Percentiles rank a stretch among this genome's conserved stretches.
These are phyloP conservation scores for Coniochaeta ligniaria DNA, from an alignment of 2,329 filamentous ascomycete species.

Conservation along the genomic window DNA sequence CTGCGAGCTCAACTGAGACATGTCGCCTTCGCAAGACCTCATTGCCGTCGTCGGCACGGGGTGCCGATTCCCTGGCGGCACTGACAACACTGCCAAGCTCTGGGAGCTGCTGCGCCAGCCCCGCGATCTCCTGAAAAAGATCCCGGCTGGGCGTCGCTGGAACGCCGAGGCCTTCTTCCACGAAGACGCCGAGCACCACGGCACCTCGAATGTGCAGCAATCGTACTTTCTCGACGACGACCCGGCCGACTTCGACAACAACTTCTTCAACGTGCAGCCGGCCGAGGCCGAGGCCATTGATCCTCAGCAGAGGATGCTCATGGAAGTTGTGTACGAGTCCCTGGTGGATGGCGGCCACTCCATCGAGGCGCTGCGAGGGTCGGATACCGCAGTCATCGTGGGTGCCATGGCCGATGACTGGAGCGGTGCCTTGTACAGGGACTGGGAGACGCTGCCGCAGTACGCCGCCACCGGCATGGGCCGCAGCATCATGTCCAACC, in stretches of 20 bases:
- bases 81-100: background rate
- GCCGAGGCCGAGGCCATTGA: constrained; percentile 4
- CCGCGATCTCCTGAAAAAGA: background rate
- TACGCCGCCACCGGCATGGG: constrained; percentile 24
- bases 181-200: background rate
- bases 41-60: constrained; percentile 4
- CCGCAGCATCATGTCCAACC: constrained; percentile 23
- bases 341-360: constrained; percentile 10
- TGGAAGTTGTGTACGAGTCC: constrained; percentile 1
- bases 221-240: constrained; percentile 2
- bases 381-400: constrained; percentile 21
- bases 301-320: constrained; percentile 1
- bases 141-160: background rate
- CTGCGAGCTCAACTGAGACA: too few species aligned
- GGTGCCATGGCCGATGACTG: constrained; percentile 19
- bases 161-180: constrained; percentile 2
- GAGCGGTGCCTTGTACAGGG: constrained; percentile 2
- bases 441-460: constrained; percentile 13
- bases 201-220: background rate
- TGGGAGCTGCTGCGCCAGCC: constrained; percentile 6
- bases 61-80: constrained; percentile 2
- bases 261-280: constrained; percentile 3
- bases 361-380: constrained; percentile 10
- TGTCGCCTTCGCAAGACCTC: constrained; percentile 4
- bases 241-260: background rate